Base-by-base conservation (phyloP, 2,329 filamentous ascomycete genomes). In the Paraphaeosphaeria minitans region DNA sequence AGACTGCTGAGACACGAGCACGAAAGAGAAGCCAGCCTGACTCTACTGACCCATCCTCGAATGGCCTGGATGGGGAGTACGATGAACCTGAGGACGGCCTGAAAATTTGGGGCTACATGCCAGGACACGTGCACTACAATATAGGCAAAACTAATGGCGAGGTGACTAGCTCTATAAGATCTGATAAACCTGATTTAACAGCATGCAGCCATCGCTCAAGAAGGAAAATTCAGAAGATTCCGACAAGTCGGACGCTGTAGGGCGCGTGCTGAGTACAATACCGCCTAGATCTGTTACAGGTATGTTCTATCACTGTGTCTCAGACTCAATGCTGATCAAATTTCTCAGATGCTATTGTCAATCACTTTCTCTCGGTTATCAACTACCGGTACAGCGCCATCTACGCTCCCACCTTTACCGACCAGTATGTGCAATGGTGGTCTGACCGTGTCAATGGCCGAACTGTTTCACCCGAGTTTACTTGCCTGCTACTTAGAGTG, bases 391-490 rank as follows among this genome's bases (percentile, higher is more conserved):
- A 82, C 59, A 82, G 78, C 58, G 68, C 76, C 41, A 73, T 83
- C 8, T 83, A 82, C 56, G 79, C 78, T 2, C 77, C 79, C 4
- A 77, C 76, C 1, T 81, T 83, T 43, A 76, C 77, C 16, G 71
- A 77, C 0, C 77, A 80, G 21, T 83, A 83, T 63, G 72, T 77
- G 9, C 65, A 75, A 35, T 83, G 81, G 81, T 83, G 81, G 80
- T 63, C 71, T 35, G 69, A 77, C 54, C 70, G 78, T 60, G 63
- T 70, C 19, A 66, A 60, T 19, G 70, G 73, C 12, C 73, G 73
- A 13, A 65, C 66, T 14, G 69, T 80, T 2, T 77, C 75, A 7
- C 74, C 78, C 4, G 79, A 78, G 52, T 78, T 83, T 45, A 83
- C 81, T 2, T 81, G 79, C 66, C 69, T 83, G 24, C 72, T 83